Evolutionary conservation across 176 grass and related monocot species (phyloP), one percentile per base, ranked within the genome.

Genomic region (Coix lacrymajobi): DNA sequence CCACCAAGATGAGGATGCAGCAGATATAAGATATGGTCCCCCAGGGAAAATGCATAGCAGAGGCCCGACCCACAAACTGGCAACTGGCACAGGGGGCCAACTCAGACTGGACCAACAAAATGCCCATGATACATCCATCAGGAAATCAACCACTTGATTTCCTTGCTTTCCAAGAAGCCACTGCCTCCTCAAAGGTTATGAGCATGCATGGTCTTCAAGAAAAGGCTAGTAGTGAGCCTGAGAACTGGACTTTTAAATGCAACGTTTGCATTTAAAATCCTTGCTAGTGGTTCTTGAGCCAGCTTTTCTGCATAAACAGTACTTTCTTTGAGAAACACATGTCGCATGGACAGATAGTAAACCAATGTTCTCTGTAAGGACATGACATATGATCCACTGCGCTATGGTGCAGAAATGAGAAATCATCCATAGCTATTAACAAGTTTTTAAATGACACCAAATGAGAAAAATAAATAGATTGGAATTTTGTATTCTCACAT

Each of bases 91-190:
- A 66, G 76, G 33, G 46, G 88, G 65, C 46, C 73, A 74, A 86
- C 73, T 78, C 79, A 52, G 37, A 51, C 49, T 37, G 65, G 63
- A 57, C 87, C 84, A 84, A 81, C 84, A 67, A 73, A 74, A 81
- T 81, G 87, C 84, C 81, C 52, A 87, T 92, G 76, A 87, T 77
- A 43, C 81, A 90, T 76, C 67, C 84, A 83, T 90, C 79, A 83
- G 38, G 75, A 69, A 75, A 75, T 52, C 80, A 60, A 61, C 75
- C 74, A 87, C 49, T 83, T 31, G 40, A 83, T 83, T 81, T 83
- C 84, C 60, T 79, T 83, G 61, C 52, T 83, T 87, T 90, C 68
- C 79, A 83, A 81, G 67, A 89, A 89, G 84, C 71, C 87, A 81
- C 80, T 63, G 49, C 80, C 84, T 87, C 81, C 87, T 68, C 64